Percentiles rank a stretch among this genome's conserved stretches.
Conservation (phyloP, 257 asterid species). For the Penstemon eatonii region DNA sequence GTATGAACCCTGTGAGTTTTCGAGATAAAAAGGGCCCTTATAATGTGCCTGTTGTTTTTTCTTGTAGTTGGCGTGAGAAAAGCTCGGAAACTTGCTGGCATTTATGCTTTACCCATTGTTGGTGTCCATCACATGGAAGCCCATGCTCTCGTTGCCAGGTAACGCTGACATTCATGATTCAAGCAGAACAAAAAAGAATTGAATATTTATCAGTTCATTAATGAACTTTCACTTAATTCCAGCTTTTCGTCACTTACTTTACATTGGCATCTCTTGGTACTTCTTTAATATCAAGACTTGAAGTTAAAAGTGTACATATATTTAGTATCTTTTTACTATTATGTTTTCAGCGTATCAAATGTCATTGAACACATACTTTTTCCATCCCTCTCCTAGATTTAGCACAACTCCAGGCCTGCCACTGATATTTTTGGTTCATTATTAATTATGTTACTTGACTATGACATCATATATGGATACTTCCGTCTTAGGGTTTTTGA, state of each 20-base stretch:
- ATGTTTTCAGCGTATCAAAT: not conserved
- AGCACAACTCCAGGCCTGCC: not conserved
- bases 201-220: not conserved
- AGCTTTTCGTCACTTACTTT: not conserved
- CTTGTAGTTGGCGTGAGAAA: constrained; percentile 86
- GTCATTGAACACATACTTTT: not conserved
- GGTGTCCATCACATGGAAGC: constrained; percentile 99
- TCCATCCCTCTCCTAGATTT: not conserved
- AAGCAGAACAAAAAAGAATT: not conserved
- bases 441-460: not conserved
- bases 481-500: constrained; percentile 6
- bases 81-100: constrained; percentile 90
- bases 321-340: no score
- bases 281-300: not conserved
- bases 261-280: not conserved
- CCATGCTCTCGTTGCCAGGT: constrained; percentile 96
- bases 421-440: not conserved
- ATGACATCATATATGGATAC: not conserved
- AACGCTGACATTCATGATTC: constrained; percentile 18
- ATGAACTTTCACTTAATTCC: not conserved
- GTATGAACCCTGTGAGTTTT: constrained; percentile 2
- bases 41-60: constrained; percentile 25
- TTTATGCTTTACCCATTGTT: constrained; percentile 67
- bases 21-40: constrained; percentile 9
- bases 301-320: constrained; percentile 6